Conservation (phyloP, 371 early-diverging fungal species). For the Rhizopus arrhizus region DNA sequence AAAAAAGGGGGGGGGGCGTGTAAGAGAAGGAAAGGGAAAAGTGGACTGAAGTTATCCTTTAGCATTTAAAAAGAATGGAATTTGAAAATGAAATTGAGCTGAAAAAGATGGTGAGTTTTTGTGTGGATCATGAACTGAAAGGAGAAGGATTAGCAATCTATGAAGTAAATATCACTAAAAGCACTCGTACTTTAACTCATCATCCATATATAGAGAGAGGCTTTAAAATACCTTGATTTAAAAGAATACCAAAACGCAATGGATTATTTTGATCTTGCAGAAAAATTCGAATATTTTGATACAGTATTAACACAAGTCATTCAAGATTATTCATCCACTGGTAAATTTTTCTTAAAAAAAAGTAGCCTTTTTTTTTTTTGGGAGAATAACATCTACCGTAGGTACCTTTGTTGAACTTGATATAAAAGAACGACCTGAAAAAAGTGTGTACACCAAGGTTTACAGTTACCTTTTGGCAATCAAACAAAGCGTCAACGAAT, state of each 20-base stretch:
- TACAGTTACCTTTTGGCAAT: background rate
- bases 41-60: background rate
- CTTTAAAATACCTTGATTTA: background rate
- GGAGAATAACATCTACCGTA: constrained; percentile 1
- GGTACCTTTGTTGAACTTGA: background rate
- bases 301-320: background rate
- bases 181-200: too few species aligned
- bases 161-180: constrained; percentile 1
- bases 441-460: background rate
- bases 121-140: constrained; percentile 9
- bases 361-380: constrained; percentile 1
- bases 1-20: too few species aligned
- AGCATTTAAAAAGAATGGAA: constrained; percentile 14
- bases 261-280: background rate
- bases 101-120: constrained; percentile 7
- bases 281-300: background rate
- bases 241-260: background rate
- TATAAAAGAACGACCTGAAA: background rate
- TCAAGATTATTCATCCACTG: background rate
- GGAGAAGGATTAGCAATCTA: constrained; percentile 8
- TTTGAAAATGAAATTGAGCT: constrained; percentile 8
- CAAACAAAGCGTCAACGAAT: background rate
- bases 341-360: constrained; percentile 3
- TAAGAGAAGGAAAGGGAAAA: too few species aligned
- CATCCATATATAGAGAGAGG: background rate